A percentile compares a stretch with the other conserved stretches of the same genome.
phyloP scores from a whole-genome alignment of 345 rosid species.

The Arabis hirsuta region DNA sequence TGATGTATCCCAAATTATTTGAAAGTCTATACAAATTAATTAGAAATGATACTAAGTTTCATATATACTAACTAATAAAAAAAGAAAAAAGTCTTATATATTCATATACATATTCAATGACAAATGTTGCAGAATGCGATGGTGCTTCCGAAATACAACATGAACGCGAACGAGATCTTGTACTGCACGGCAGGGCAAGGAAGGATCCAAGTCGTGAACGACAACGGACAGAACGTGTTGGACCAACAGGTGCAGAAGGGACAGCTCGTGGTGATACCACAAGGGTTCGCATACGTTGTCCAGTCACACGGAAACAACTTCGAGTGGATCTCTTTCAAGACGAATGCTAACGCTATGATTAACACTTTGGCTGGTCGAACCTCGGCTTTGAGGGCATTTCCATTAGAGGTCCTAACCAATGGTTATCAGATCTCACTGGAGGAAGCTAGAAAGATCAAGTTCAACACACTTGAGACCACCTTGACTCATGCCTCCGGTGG shows the following conservation, averaged over 20 bases:
- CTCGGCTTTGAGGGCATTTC: conserved; percentile 61
- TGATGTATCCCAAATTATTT: not conserved
- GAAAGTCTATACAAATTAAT: too few relatives aligned
- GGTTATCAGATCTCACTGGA: conserved; percentile 54
- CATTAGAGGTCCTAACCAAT: conserved; percentile 56
- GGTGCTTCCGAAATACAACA: conserved; percentile 69
- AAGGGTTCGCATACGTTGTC: conserved; percentile 60
- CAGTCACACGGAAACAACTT: conserved; percentile 53
- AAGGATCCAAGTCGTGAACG: conserved; percentile 63
- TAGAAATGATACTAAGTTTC: too few relatives aligned
- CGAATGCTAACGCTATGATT: conserved; percentile 60
- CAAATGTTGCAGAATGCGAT: conserved; percentile 54
- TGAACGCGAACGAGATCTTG: conserved; percentile 67
- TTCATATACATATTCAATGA: too few relatives aligned
- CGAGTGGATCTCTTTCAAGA: conserved; percentile 78
- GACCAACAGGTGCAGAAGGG: conserved; percentile 59
- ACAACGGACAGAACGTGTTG: conserved; percentile 63
- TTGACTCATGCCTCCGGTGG: conserved; percentile 36
- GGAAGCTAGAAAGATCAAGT: conserved; percentile 67
- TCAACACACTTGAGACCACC: conserved; percentile 50
- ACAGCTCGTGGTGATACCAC: conserved; percentile 68
- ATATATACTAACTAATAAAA: too few relatives aligned
- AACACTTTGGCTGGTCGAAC: conserved; percentile 61
- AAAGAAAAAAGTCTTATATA: too few relatives aligned
- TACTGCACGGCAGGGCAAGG: conserved; percentile 61